phyloP scores from a whole-genome alignment of 805 yeast genomes.

The Candida succiphila region DNA sequence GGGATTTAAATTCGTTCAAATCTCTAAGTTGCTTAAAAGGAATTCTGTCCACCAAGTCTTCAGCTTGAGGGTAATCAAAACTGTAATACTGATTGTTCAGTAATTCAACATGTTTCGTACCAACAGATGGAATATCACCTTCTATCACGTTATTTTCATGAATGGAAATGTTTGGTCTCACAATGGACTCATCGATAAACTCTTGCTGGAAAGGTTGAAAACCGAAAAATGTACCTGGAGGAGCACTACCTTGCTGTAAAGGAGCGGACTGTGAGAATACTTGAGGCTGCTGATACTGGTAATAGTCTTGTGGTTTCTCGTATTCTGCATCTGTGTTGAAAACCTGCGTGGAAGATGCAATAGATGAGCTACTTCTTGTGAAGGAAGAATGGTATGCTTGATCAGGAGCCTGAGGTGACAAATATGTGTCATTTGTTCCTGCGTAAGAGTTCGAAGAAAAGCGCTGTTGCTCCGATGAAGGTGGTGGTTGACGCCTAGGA shows the following conservation, averaged over 20 bases:
- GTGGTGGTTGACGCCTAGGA: no score
- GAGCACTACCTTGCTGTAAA: neutral
- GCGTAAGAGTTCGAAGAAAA: no score
- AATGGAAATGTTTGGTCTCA: neutral
- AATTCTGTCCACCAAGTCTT: constrained; percentile 40
- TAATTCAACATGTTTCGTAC: constrained; percentile 32
- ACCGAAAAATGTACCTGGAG: neutral
- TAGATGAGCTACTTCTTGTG: no score
- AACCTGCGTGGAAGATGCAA: no score
- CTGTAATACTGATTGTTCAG: constrained; percentile 63
- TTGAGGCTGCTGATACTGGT: no score
- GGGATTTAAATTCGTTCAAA: constrained; percentile 50
- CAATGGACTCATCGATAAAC: neutral
- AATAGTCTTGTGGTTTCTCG: no score
- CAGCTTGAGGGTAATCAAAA: constrained; percentile 79
- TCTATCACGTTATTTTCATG: neutral
- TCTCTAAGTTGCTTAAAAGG: constrained; percentile 28
- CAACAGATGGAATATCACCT: constrained; percentile 1
- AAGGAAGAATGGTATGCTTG: no score
- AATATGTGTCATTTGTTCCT: no score
- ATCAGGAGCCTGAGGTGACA: no score
- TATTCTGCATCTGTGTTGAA: no score
- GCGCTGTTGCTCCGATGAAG: no score
- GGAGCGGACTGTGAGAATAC: neutral
- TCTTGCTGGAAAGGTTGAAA: neutral